phyloP scores from a whole-genome alignment of 169 alveolate genomes.

The Besnoitia besnoiti region DNA sequence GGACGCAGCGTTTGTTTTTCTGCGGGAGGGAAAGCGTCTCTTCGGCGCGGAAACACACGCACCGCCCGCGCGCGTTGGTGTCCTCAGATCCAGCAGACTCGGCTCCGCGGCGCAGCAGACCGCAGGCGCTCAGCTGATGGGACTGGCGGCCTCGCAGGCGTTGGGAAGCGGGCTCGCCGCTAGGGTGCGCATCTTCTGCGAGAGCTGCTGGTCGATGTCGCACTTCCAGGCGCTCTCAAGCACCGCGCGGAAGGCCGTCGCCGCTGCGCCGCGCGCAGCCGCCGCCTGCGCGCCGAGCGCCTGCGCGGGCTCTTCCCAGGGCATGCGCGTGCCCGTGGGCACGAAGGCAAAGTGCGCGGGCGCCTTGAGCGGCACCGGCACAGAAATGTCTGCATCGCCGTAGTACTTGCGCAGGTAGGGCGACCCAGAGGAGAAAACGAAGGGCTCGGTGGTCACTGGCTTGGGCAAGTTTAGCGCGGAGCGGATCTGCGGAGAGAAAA shows the following conservation, averaged over 20 bases:
- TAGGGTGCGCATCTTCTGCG: neutral
- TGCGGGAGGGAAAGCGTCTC: too few relatives aligned
- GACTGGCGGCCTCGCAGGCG: too few relatives aligned
- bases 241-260: conserved; percentile 38
- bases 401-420: conserved; percentile 81
- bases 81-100: too few relatives aligned
- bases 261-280: conserved; percentile 23
- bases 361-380: conserved; percentile 76
- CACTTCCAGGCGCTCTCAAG: conserved; percentile 41
- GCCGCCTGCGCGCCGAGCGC: conserved; percentile 7
- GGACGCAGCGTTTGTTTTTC: too few relatives aligned
- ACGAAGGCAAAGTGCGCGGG: conserved; percentile 79
- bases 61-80: too few relatives aligned
- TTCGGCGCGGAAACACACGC: too few relatives aligned
- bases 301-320: neutral
- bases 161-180: too few relatives aligned
- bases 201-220: conserved; percentile 12
- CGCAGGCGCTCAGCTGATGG: too few relatives aligned
- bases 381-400: conserved; percentile 84
- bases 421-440: conserved; percentile 77
- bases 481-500: conserved; percentile 74
- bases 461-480: conserved; percentile 73
- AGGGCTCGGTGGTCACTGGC: conserved; percentile 84
- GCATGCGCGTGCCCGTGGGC: conserved; percentile 77
- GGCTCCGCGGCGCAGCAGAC: too few relatives aligned